Conservation (phyloP, 108 stramenopile genomes). For the Parietichytrium sp. region DNA sequence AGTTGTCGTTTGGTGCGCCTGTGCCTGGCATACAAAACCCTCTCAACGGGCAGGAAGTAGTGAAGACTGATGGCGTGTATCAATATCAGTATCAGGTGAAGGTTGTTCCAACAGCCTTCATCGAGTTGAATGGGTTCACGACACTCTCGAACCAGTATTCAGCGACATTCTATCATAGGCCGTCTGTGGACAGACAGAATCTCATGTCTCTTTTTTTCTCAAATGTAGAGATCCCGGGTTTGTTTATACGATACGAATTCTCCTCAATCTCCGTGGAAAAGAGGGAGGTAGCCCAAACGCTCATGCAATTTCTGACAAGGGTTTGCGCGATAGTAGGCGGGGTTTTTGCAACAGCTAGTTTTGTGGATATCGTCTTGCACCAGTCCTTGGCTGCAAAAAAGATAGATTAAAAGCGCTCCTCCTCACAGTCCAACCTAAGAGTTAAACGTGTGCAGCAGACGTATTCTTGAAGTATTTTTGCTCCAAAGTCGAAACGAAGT, state of each 20-base stretch:
- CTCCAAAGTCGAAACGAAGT: too few species aligned
- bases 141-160: slow-evolving; percentile 26
- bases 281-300: neutral
- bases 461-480: too few species aligned
- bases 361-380: neutral
- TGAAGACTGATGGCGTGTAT: slow-evolving; percentile 12
- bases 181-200: neutral
- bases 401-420: neutral
- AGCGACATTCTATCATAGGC: neutral
- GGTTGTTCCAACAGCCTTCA: neutral
- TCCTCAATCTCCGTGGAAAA: slow-evolving; percentile 2
- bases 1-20: neutral
- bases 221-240: slow-evolving; percentile 4
- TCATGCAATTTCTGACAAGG: neutral
- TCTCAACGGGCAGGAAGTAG: neutral
- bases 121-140: neutral
- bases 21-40: slow-evolving; percentile 15
- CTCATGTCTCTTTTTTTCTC: neutral
- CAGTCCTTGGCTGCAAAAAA: neutral
- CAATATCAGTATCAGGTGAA: slow-evolving; percentile 27
- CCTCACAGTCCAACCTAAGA: neutral
- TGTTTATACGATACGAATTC: neutral
- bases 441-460: too few species aligned
- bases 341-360: neutral
- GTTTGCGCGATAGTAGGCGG: slow-evolving; percentile 30